Percentiles rank a stretch among this genome's conserved stretches.
Conservation (phyloP, 1,284 basidiomycete species). For the Rhizoctonia solani region DNA sequence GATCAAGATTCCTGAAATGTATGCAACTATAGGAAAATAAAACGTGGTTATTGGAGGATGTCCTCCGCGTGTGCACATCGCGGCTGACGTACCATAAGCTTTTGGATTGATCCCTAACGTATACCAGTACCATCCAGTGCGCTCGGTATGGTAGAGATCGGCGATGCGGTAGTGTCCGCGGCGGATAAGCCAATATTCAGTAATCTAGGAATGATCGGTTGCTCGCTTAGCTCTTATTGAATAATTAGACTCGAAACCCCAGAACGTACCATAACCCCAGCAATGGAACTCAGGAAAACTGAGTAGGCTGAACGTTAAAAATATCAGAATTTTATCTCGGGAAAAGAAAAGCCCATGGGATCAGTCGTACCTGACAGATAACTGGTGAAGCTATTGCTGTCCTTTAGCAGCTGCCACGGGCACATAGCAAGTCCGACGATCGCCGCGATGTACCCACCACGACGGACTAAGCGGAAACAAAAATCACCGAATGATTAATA, state of each 20-base stretch:
- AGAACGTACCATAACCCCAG: conserved; percentile 70
- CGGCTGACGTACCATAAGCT: conserved; percentile 47
- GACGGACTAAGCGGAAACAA: conserved; percentile 68
- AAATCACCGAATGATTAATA: conserved; percentile 21
- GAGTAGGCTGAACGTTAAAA: conserved; percentile 60
- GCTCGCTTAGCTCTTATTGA: background rate
- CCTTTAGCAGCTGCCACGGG: conserved; percentile 53
- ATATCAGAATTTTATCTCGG: conserved; percentile 4
- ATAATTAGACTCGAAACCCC: too few species aligned
- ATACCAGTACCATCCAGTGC: conserved; percentile 75
- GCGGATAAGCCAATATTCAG: conserved; percentile 79
- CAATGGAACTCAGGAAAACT: conserved; percentile 80
- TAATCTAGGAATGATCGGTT: conserved; percentile 52
- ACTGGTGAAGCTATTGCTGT: conserved; percentile 75
- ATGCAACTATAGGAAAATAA: conserved; percentile 50
- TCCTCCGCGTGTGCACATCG: conserved; percentile 1
- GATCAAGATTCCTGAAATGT: conserved; percentile 77
- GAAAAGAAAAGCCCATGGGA: background rate
- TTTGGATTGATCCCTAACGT: conserved; percentile 75
- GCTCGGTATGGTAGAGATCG: conserved; percentile 67
- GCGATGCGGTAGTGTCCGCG: conserved; percentile 71
- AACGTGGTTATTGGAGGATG: background rate
- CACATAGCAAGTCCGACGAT: conserved; percentile 74
- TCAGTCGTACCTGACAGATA: conserved; percentile 61
- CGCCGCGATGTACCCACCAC: conserved; percentile 79